Base-by-base conservation (phyloP, 352 stramenopile genomes). In the Aphanomyces stellatus region DNA sequence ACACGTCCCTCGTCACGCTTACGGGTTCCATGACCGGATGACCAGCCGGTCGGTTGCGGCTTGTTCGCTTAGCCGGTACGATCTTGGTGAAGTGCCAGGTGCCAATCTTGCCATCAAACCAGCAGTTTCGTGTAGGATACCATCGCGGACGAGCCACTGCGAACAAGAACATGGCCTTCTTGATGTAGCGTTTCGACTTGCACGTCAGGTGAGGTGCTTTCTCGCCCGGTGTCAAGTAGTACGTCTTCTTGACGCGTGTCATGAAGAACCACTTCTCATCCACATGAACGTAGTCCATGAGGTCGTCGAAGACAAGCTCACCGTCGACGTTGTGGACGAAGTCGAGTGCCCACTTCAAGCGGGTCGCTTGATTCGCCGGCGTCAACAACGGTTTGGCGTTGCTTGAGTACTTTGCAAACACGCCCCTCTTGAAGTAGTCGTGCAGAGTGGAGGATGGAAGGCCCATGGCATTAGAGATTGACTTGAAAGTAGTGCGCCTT, bases 61-160 rank as follows among this genome's bases (percentile, higher is more conserved):
- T 79, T 10, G 37, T 62, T 0, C 57, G 55, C 49, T 72, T 6
- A 1, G 74, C 69, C 0, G 64, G 17, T 1, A 17, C 51, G 0
- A 42, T 22, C 33, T 74, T 43, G 1, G 34, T 59, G 41, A 79
- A 76, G 2, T 51, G 51, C 69, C 73, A 75, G 1, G 72, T 72
- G 15, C 69, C 74, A 27, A 74, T 67, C 28, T 79, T 76, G 0
- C 71, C 65, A 27, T 75, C 56, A 5, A 70, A 70, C 11, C 40
- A 60, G n/a, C 7, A 43, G 27, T 69, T 71, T 13, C 37, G 41
- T 51, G 51, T 24, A 65, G 27, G 42, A 34, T 65, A 11, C 10
- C 24, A 46, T 22, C 56, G 60, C 24, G 67, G 67, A 4, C 61
- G 27, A 13, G 68, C 61, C 1, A 72, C 68, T 17, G 61, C 69